These are phyloP conservation scores for Phaeomoniella chlamydospora DNA, from an alignment of 2,329 filamentous ascomycete species.

Conservation along the genomic window DNA sequence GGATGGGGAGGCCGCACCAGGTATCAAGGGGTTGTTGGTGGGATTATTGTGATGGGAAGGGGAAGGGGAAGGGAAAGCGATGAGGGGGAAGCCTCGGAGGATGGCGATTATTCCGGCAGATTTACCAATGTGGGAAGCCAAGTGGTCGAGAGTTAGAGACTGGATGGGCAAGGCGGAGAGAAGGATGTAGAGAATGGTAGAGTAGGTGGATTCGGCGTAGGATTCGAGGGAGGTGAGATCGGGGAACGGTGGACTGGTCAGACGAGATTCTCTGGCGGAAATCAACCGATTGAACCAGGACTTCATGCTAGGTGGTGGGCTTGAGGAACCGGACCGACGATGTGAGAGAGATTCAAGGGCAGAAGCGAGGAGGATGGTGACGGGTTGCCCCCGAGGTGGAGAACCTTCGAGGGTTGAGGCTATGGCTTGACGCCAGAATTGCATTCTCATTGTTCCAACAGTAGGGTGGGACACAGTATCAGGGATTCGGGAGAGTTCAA, in stretches of 20 bases:
- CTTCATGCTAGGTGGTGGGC: slow-evolving; percentile 32
- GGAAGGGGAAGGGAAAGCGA: slow-evolving; percentile 61
- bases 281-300: slow-evolving; percentile 68
- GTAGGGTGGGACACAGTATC: slow-evolving; percentile 80
- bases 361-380: slow-evolving; percentile 68
- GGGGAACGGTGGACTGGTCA: slow-evolving; percentile 71
- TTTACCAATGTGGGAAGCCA: slow-evolving; percentile 91
- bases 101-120: slow-evolving; percentile 77
- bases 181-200: slow-evolving; percentile 78
- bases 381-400: slow-evolving; percentile 71
- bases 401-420: slow-evolving; percentile 60
- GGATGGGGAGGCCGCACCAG: slow-evolving; percentile 19
- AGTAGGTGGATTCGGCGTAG: slow-evolving; percentile 91
- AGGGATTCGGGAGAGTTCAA: slow-evolving; percentile 79
- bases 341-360: slow-evolving; percentile 45
- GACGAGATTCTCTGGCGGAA: slow-evolving; percentile 64
- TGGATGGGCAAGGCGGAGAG: slow-evolving; percentile 65
- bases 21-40: slow-evolving; percentile 21
- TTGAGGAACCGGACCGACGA: slow-evolving; percentile 27
- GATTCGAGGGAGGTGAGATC: slow-evolving; percentile 61
- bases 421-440: slow-evolving; percentile 87
- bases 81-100: slow-evolving; percentile 70
- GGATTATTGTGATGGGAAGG: slow-evolving; percentile 38
- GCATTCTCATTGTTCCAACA: slow-evolving; percentile 76
- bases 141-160: slow-evolving; percentile 76